phyloP scores from a whole-genome alignment of 495 filamentous ascomycete genomes.

The Tuber microsphaerosporum region DNA sequence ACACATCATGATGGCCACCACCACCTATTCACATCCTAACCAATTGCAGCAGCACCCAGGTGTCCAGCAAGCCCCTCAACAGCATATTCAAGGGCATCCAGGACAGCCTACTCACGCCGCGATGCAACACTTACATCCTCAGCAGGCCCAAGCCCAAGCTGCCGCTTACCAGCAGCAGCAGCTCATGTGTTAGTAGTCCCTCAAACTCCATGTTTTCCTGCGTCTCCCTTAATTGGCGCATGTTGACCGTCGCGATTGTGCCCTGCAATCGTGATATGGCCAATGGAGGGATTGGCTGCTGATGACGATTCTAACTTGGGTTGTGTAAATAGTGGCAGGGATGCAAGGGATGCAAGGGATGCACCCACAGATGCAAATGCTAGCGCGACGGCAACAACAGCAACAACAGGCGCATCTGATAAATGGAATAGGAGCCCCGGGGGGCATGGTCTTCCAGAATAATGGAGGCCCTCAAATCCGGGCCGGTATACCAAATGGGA shows the following conservation, averaged over 20 bases:
- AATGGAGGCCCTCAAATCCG: conserved; percentile 37
- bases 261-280: conserved; percentile 7
- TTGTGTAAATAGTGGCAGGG: conserved; percentile 21
- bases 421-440: conserved; percentile 44
- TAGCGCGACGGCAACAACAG: conserved; percentile 39
- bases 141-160: conserved; percentile 27
- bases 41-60: conserved; percentile 40
- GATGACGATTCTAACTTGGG: conserved; percentile 20
- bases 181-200: conserved; percentile 36
- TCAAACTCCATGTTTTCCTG: conserved; percentile 10
- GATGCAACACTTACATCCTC: conserved; percentile 40
- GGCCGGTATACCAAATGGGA: conserved; percentile 38
- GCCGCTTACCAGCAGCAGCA: conserved; percentile 31
- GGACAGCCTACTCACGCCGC: conserved; percentile 34
- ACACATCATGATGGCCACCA: conserved; percentile 32
- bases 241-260: conserved; percentile 11
- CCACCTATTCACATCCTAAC: conserved; percentile 34
- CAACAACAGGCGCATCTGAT: conserved; percentile 49
- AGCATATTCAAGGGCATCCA: conserved; percentile 41
- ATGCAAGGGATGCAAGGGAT: conserved; percentile 17
- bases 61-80: conserved; percentile 39
- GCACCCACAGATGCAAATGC: conserved; percentile 34
- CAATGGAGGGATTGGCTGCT: not conserved
- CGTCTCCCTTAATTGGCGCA: conserved; percentile 33
- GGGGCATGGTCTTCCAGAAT: conserved; percentile 39